Base-by-base conservation (phyloP, 768 basidiomycete species). In the Suillus weaverae region DNA sequence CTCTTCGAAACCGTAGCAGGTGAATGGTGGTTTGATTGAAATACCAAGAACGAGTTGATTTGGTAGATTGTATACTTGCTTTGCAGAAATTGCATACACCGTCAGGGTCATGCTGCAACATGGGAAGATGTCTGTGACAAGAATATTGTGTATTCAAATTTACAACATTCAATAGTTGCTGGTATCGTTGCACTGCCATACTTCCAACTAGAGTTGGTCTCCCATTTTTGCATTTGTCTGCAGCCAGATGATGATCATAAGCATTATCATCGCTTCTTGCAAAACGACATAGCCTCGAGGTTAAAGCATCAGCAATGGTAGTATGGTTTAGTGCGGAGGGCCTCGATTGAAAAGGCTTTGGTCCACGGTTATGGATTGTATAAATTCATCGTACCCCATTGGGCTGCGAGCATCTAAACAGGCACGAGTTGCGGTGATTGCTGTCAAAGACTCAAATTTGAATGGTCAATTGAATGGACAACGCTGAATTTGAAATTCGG, bases 31-130 rank as follows among this genome's bases (percentile, higher is more conserved):
- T n/a, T 44, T 44, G 7, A 44, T 50, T 1, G 69, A 83, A 85
- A 67, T 80, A 83, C 77, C 5, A 48, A 85, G 69, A 75, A 84
- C 2, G 83, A 70, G 64, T 78, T 73, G 46, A 62, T 71, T 68
- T 72, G 65, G 72, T 83, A 84, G 41, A 65, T 66, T 38, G 65
- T 61, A 41, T 69, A 65, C 20, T 68, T 30, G 26, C 67, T 74
- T 68, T 74, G 70, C 55, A 86, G 66, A 69, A 80, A 87, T 5
- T 74, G 67, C 1, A 72, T 71, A 69, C 86, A 86, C 69, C 4
- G 9, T 32, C 30, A 32, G 18, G 30, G 50, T 30, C 4, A 51
- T 53, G 9, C 51, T 32, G 84, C 84, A 57, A 86, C 80, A 63
- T 5, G 85, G 85, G 48, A 79, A 68, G 41, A 83, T 63, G 62